A percentile compares a stretch with the other conserved stretches of the same genome.
Evolutionary conservation across 2,329 filamentous ascomycete species (phyloP).

Genomic region (Didymella glomerata): DNA sequence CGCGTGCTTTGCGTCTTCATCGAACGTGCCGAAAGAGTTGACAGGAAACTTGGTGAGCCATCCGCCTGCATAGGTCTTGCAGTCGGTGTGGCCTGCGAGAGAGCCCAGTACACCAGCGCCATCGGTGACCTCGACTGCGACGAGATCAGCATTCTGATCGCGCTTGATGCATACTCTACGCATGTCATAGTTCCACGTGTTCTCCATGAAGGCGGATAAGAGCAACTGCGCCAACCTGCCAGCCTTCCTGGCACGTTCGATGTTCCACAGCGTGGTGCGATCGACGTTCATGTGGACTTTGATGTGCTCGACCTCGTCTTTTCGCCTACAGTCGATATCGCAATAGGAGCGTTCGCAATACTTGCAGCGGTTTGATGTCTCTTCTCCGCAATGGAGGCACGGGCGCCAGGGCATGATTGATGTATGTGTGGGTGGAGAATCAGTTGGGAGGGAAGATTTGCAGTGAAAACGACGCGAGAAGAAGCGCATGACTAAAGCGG

Average conservation of each 20-base stretch:
- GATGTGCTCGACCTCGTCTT: conserved; percentile 18
- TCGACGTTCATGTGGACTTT: conserved; percentile 9
- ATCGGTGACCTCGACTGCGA: conserved; percentile 19
- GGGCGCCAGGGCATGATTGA: conserved; percentile 15
- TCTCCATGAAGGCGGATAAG: conserved; percentile 25
- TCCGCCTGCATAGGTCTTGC: conserved; percentile 18
- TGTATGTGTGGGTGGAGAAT: background rate
- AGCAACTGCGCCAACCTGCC: conserved; percentile 24
- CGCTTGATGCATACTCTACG: conserved; percentile 10
- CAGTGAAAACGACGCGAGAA: background rate
- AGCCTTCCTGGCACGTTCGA: conserved; percentile 19
- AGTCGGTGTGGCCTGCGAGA: conserved; percentile 16
- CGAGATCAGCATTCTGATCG: conserved; percentile 12
- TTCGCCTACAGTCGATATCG: conserved; percentile 10
- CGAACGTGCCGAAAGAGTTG: conserved; percentile 6
- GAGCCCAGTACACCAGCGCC: conserved; percentile 20
- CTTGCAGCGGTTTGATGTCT: conserved; percentile 18
- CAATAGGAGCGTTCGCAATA: conserved; percentile 23
- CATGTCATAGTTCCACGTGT: conserved; percentile 31
- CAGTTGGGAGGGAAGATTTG: background rate
- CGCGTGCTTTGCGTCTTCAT: conserved; percentile 20
- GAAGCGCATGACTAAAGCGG: background rate
- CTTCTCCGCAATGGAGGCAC: conserved; percentile 17
- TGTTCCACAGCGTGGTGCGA: background rate
- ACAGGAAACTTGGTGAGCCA: conserved; percentile 27